A percentile compares a stretch with the other conserved stretches of the same genome.
phyloP scores from a whole-genome alignment of 2,329 filamentous ascomycete species.

The Sporothrix dimorphospora region DNA sequence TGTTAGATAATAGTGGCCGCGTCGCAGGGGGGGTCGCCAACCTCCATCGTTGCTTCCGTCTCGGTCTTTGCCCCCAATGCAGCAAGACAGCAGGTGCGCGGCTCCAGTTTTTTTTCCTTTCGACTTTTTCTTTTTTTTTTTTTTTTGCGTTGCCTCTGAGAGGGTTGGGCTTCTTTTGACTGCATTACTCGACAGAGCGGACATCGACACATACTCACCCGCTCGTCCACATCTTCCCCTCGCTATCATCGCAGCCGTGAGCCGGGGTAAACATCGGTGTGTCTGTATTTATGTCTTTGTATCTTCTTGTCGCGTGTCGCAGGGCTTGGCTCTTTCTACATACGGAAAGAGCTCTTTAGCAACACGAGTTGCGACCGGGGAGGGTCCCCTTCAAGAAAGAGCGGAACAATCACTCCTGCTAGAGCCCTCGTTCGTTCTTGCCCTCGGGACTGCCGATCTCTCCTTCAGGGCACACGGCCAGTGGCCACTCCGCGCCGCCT shows the following conservation, averaged over 20 bases:
- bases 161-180: no score
- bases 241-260: neutral
- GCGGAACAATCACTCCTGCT: neutral
- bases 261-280: neutral
- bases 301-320: neutral
- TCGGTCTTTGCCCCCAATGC: constrained; percentile 17
- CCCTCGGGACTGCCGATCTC: constrained; percentile 19
- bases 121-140: neutral
- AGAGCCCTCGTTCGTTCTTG: neutral
- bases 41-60: constrained; percentile 11
- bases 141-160: no score
- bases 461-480: neutral
- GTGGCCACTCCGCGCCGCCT: constrained; percentile 4
- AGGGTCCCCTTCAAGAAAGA: neutral
- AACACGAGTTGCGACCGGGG: neutral
- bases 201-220: neutral
- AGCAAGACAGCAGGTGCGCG: constrained; percentile 21
- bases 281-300: neutral
- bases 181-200: constrained; percentile 16
- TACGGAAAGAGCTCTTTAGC: neutral
- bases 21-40: constrained; percentile 7
- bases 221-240: neutral
- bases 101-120: neutral
- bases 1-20: constrained; percentile 19
- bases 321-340: neutral